A percentile compares a stretch with the other conserved stretches of the same genome.
Evolutionary conservation across 1,139 yeast genomes (phyloP).

Genomic region (Torulaspora pretoriensis): DNA sequence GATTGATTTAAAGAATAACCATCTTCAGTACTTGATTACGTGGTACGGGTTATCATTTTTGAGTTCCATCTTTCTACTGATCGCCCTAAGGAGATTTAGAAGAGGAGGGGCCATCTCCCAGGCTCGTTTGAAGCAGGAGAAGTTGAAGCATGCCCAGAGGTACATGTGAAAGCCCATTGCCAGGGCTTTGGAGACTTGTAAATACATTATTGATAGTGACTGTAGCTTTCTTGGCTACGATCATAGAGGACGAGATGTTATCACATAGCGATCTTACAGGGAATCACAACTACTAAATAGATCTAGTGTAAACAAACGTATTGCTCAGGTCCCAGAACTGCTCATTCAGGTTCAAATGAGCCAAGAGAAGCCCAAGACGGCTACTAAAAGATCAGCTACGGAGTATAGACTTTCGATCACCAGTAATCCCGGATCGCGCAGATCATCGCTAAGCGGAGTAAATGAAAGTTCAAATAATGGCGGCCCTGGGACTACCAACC

Average conservation of each 20-base stretch:
- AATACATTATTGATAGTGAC: not conserved
- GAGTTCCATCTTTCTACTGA: slow-evolving; percentile 59
- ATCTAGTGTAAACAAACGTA: not conserved
- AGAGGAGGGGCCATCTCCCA: slow-evolving; percentile 42
- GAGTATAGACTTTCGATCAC: slow-evolving; percentile 34
- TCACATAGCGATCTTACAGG: not conserved
- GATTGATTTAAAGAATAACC: slow-evolving; percentile 81
- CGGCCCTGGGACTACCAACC: slow-evolving; percentile 4
- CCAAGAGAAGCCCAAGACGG: slow-evolving; percentile 16
- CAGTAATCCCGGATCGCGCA: slow-evolving; percentile 35
- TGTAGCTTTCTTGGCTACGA: not conserved
- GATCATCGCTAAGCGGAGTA: slow-evolving; percentile 31
- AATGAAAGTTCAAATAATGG: slow-evolving; percentile 11
- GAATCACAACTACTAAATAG: not conserved
- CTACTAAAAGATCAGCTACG: slow-evolving; percentile 27
- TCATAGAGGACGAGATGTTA: not conserved
- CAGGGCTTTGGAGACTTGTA: slow-evolving; percentile 2
- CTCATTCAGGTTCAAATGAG: slow-evolving; percentile 12
- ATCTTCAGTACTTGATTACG: slow-evolving; percentile 84
- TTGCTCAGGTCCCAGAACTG: not conserved
- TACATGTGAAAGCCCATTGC: slow-evolving; percentile 27
- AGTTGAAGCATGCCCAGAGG: slow-evolving; percentile 44
- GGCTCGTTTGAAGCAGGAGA: slow-evolving; percentile 38
- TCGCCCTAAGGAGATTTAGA: slow-evolving; percentile 48
- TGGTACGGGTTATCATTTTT: slow-evolving; percentile 87